A percentile compares a stretch with the other conserved stretches of the same genome.
Evolutionary conservation across 345 rosid genomes (phyloP).

Genomic region (Eucalyptus melliodora): DNA sequence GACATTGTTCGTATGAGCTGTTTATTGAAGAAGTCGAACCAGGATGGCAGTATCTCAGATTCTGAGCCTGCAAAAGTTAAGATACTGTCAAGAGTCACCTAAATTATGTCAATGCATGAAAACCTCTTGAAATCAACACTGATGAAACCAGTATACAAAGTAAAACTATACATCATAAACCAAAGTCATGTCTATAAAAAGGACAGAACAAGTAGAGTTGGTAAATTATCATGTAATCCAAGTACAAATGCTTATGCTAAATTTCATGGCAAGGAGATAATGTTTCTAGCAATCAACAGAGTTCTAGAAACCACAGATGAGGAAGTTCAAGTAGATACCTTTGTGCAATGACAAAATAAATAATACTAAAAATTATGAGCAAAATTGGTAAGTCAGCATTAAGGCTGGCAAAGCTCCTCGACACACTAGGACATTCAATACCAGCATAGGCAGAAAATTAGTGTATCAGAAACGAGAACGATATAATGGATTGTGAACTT

Average conservation of each 20-base stretch:
- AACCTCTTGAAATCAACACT: neutral
- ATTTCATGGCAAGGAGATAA: neutral
- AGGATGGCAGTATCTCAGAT: constrained; percentile 64
- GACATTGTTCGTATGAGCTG: constrained; percentile 67
- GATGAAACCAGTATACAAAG: neutral
- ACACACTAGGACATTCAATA: neutral
- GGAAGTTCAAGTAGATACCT: neutral
- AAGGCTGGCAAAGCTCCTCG: neutral
- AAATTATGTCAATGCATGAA: neutral
- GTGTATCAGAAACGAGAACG: neutral
- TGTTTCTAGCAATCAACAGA: neutral
- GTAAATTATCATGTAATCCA: neutral
- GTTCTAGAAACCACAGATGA: neutral
- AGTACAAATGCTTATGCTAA: neutral
- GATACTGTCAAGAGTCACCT: neutral
- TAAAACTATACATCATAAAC: neutral
- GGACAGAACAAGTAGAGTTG: neutral
- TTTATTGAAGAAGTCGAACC: constrained; percentile 78
- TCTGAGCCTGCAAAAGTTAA: constrained; percentile 43
- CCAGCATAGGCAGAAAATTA: neutral
- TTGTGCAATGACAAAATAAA: neutral
- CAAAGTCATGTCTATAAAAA: neutral
- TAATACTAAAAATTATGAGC: neutral
- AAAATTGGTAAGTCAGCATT: neutral
- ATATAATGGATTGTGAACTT: neutral